Percentiles rank a stretch among this genome's conserved stretches.
Conservation (phyloP, 192 early-diverging fungal species). For the Backusella psychrophila region DNA sequence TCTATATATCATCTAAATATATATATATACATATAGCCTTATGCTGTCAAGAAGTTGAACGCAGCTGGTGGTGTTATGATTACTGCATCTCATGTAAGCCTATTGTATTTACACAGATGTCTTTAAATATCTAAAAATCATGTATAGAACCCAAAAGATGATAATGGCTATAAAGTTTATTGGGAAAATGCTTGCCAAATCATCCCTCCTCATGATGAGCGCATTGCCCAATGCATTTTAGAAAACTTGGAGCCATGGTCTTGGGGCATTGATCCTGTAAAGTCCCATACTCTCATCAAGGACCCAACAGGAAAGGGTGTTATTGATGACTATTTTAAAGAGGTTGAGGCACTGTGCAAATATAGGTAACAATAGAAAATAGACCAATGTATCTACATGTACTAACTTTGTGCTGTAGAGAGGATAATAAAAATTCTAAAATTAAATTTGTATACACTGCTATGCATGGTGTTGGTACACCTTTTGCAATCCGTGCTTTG, state of each 20-base stretch:
- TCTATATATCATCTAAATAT: background rate
- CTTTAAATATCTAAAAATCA: background rate
- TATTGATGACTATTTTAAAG: constrained; percentile 70
- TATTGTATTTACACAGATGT: background rate
- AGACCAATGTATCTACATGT: background rate
- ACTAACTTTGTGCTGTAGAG: constrained; percentile 19
- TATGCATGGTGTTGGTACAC: constrained; percentile 93
- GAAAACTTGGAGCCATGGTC: constrained; percentile 65
- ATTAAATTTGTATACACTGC: constrained; percentile 85
- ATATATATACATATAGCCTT: constrained; percentile 52
- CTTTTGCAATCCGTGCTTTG: constrained; percentile 69
- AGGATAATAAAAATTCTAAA: constrained; percentile 42
- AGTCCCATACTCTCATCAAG: constrained; percentile 43
- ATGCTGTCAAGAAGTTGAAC: constrained; percentile 69
- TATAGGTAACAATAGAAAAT: constrained; percentile 8
- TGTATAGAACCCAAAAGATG: constrained; percentile 85
- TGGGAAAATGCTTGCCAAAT: constrained; percentile 93
- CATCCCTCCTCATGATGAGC: constrained; percentile 82
- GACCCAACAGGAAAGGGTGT: constrained; percentile 60
- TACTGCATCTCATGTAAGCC: constrained; percentile 80
- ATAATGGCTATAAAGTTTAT: constrained; percentile 90
- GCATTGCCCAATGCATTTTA: constrained; percentile 71
- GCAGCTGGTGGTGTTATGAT: constrained; percentile 93
- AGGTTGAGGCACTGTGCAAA: constrained; percentile 44
- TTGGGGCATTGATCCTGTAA: constrained; percentile 67